Evolutionary conservation across 192 early-diverging fungal genomes (phyloP).

Genomic region (Backusella morwellensis): DNA sequence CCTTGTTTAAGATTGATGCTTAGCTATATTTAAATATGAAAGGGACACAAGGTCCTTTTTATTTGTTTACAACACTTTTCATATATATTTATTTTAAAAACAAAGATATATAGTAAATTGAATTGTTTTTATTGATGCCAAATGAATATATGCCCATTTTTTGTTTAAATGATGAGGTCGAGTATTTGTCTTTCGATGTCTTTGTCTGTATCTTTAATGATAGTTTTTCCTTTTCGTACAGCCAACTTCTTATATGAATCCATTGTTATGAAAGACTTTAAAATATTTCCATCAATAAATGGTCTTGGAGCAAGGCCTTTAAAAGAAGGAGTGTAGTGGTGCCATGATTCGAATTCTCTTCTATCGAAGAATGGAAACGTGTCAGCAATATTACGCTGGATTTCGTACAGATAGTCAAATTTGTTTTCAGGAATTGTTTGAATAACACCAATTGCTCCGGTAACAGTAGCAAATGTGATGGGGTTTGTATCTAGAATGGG

Average conservation of each 20-base stretch:
- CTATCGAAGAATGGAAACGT: constrained; percentile 56
- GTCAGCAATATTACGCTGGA: constrained; percentile 66
- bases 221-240: neutral
- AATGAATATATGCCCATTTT: neutral
- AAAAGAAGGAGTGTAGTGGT: constrained; percentile 57
- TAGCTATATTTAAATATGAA: too few species aligned
- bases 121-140: neutral
- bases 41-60: too few species aligned
- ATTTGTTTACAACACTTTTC: too few species aligned
- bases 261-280: constrained; percentile 69
- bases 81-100: too few species aligned
- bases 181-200: neutral
- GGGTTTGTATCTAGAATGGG: constrained; percentile 46
- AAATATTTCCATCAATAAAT: constrained; percentile 89
- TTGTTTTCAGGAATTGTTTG: constrained; percentile 59
- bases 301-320: constrained; percentile 43
- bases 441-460: constrained; percentile 79
- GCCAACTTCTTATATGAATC: neutral
- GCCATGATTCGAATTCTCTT: constrained; percentile 64
- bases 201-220: neutral
- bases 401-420: constrained; percentile 52
- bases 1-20: too few species aligned
- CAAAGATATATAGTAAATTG: too few species aligned
- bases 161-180: neutral
- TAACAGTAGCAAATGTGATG: constrained; percentile 76